Conservation (phyloP, 1,284 basidiomycete species). For the Limonomyces culmigenus region DNA sequence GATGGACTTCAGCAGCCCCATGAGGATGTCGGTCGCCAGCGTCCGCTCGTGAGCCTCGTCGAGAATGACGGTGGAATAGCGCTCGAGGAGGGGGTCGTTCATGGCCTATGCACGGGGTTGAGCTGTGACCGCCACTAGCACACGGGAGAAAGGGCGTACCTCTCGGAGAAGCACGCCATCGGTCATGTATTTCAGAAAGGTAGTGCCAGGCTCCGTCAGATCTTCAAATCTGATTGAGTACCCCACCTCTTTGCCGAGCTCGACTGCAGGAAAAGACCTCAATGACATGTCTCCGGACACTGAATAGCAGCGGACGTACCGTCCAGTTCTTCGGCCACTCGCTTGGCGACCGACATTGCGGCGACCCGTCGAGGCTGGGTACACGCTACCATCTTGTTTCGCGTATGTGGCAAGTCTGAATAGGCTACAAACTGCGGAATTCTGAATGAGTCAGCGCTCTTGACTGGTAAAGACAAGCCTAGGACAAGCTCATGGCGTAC, state of each 20-base stretch:
- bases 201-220: slow-evolving; percentile 82
- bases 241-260: slow-evolving; percentile 83
- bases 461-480: neutral
- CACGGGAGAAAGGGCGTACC: too few species aligned
- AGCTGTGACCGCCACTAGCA: too few species aligned
- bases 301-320: slow-evolving; percentile 28
- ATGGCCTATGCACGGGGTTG: too few species aligned
- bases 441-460: slow-evolving; percentile 7
- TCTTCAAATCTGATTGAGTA: slow-evolving; percentile 99
- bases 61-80: slow-evolving; percentile 95
- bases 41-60: slow-evolving; percentile 99
- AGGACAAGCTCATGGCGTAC: slow-evolving; percentile 24
- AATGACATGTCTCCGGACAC: neutral
- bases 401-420: slow-evolving; percentile 80
- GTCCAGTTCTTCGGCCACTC: slow-evolving; percentile 98
- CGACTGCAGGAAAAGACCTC: neutral
- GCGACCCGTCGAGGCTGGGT: slow-evolving; percentile 96
- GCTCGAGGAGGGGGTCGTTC: slow-evolving; percentile 80
- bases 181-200: slow-evolving; percentile 97
- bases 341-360: slow-evolving; percentile 95
- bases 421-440: slow-evolving; percentile 96
- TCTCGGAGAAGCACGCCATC: slow-evolving; percentile 97
- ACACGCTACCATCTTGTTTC: slow-evolving; percentile 86
- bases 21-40: slow-evolving; percentile 94
- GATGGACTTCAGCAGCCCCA: slow-evolving; percentile 76